Conservation (phyloP, 2,329 filamentous ascomycete species). For the Botrytis pseudocinerea region DNA sequence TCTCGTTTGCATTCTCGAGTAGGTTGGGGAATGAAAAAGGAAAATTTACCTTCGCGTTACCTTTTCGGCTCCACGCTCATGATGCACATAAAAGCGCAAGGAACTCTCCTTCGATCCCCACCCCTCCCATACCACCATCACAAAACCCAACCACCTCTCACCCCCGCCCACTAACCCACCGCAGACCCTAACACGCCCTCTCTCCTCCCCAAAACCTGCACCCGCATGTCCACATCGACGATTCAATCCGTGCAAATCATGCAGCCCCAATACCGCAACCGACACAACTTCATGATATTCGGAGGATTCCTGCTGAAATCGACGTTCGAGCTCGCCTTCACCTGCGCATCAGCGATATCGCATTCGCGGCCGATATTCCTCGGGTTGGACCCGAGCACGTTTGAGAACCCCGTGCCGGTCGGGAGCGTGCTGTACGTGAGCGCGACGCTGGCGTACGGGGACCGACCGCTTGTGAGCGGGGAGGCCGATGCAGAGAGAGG, state of each 20-base stretch:
- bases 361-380: slow-evolving; percentile 68
- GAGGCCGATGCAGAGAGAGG: slow-evolving; percentile 3
- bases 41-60: background rate
- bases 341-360: slow-evolving; percentile 66
- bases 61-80: too few species aligned
- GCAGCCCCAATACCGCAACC: slow-evolving; percentile 69
- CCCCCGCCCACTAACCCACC: background rate
- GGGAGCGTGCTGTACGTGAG: slow-evolving; percentile 70
- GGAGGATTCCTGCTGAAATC: slow-evolving; percentile 70
- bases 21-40: background rate
- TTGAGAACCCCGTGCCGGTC: slow-evolving; percentile 71
- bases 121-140: too few species aligned
- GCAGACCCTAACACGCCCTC: slow-evolving; percentile 54
- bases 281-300: slow-evolving; percentile 75
- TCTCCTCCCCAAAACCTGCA: slow-evolving; percentile 56
- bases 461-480: slow-evolving; percentile 50
- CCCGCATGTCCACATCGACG: slow-evolving; percentile 62
- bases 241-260: slow-evolving; percentile 70
- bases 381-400: slow-evolving; percentile 68
- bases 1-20: background rate
- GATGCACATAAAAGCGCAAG: too few species aligned
- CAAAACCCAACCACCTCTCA: too few species aligned
- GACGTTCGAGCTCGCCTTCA: slow-evolving; percentile 72
- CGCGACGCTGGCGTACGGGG: slow-evolving; percentile 67
- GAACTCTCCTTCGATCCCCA: too few species aligned